These are phyloP conservation scores for Hordeum pubiflorum DNA, from an alignment of 202 grass and related monocot species.

Conservation along the genomic window DNA sequence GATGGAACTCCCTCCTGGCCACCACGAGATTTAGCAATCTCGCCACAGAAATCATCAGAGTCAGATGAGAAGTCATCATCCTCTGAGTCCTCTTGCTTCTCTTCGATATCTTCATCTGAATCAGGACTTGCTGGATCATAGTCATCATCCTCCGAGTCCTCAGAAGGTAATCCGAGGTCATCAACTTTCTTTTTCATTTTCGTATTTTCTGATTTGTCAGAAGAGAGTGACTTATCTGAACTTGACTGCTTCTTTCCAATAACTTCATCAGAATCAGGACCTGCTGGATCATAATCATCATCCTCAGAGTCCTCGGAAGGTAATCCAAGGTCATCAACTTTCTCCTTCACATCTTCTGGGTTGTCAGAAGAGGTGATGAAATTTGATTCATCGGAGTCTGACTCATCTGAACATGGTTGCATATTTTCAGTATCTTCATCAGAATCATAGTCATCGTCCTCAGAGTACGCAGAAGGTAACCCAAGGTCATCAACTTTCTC, in stretches of 20 bases:
- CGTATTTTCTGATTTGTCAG: constrained; percentile 35
- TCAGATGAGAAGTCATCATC: constrained; percentile 58
- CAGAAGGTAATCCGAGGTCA: constrained; percentile 61
- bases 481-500: background rate
- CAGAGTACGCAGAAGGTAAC: background rate
- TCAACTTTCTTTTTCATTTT: constrained; percentile 34
- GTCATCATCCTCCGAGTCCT: constrained; percentile 89
- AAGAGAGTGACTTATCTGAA: constrained; percentile 52
- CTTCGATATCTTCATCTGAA: constrained; percentile 50
- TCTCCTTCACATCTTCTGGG: constrained; percentile 33
- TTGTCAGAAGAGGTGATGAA: constrained; percentile 28
- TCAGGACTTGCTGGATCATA: constrained; percentile 53
- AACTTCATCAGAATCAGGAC: constrained; percentile 52
- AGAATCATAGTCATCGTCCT: background rate
- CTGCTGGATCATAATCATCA: constrained; percentile 69
- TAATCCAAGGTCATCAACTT: constrained; percentile 49
- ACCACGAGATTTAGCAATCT: constrained; percentile 40
- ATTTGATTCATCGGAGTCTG: background rate
- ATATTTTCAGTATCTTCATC: background rate
- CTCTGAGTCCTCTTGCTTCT: constrained; percentile 46
- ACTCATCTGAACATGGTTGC: background rate
- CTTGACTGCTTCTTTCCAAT: constrained; percentile 24
- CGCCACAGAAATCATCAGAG: constrained; percentile 72
- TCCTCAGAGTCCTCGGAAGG: constrained; percentile 84
- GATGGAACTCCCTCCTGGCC: constrained; percentile 40